Evolutionary conservation across 805 yeast genomes (phyloP).

Genomic region (Wickerhamiella kurtzmanii): DNA sequence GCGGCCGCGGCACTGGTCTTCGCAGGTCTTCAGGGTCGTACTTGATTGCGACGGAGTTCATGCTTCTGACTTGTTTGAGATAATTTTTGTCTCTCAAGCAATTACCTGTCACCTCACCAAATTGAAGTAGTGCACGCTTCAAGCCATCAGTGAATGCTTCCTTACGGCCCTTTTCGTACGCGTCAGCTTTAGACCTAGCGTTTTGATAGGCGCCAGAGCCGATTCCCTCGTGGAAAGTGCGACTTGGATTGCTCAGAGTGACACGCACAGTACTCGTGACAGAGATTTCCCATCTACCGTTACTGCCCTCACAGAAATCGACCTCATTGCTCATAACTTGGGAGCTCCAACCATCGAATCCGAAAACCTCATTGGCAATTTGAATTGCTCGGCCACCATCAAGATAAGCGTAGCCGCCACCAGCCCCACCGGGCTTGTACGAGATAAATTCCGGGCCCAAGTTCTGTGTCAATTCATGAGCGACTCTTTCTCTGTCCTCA

Average conservation of each 20-base stretch:
- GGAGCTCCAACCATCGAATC: slow-evolving; percentile 66
- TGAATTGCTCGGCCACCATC: slow-evolving; percentile 65
- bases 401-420: slow-evolving; percentile 39
- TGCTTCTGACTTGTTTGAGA: slow-evolving; percentile 34
- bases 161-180: slow-evolving; percentile 65
- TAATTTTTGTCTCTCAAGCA: slow-evolving; percentile 28
- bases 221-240: slow-evolving; percentile 54
- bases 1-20: slow-evolving; percentile 11
- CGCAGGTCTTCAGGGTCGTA: slow-evolving; percentile 16
- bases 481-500: slow-evolving; percentile 7
- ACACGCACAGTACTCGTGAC: slow-evolving; percentile 39
- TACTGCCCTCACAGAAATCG: slow-evolving; percentile 31
- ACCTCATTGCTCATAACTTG: slow-evolving; percentile 44
- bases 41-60: slow-evolving; percentile 16
- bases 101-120: slow-evolving; percentile 61
- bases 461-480: slow-evolving; percentile 14
- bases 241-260: slow-evolving; percentile 42
- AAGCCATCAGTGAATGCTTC: slow-evolving; percentile 70
- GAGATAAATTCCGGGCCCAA: slow-evolving; percentile 30
- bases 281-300: slow-evolving; percentile 18
- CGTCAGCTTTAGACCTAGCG: slow-evolving; percentile 30
- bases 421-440: slow-evolving; percentile 18
- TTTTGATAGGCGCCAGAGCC: slow-evolving; percentile 60
- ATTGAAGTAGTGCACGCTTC: slow-evolving; percentile 65
- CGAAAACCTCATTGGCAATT: slow-evolving; percentile 64